These are phyloP conservation scores for Danielia reshetovae DNA, from an alignment of 805 yeast genomes.

Conservation along the genomic window DNA sequence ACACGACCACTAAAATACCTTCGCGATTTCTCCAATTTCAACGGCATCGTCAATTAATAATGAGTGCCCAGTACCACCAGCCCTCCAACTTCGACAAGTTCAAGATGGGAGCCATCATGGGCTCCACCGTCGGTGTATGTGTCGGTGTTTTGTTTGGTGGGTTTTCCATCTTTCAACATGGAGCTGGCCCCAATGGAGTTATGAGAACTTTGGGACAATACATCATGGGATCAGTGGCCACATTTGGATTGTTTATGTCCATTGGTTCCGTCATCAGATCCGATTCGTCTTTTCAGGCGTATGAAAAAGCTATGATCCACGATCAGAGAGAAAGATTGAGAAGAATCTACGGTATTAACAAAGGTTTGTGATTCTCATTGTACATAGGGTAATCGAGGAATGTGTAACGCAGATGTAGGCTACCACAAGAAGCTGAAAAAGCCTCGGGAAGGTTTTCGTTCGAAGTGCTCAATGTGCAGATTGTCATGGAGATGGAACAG, in stretches of 20 bases:
- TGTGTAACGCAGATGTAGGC: too few relatives aligned
- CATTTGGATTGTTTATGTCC: slow-evolving; percentile 95
- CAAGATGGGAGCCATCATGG: slow-evolving; percentile 99
- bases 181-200: slow-evolving; percentile 98
- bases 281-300: slow-evolving; percentile 40
- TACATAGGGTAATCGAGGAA: slow-evolving; percentile 5
- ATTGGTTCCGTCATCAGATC: slow-evolving; percentile 90
- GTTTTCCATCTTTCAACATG: slow-evolving; percentile 81
- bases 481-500: slow-evolving; percentile 37
- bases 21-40: background rate
- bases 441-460: too few relatives aligned
- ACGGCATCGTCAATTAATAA: too few relatives aligned
- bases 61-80: slow-evolving; percentile 34
- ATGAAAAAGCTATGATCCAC: slow-evolving; percentile 16
- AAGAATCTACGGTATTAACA: slow-evolving; percentile 15
- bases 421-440: too few relatives aligned
- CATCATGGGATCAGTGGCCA: slow-evolving; percentile 93
- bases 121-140: slow-evolving; percentile 86
- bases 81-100: slow-evolving; percentile 93
- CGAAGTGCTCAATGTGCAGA: background rate
- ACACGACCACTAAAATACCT: background rate
- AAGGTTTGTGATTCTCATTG: background rate
- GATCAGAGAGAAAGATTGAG: slow-evolving; percentile 15
- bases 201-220: slow-evolving; percentile 96
- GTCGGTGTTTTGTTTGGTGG: slow-evolving; percentile 96